Percentiles rank a stretch among this genome's conserved stretches.
Conservation (phyloP, 139 green algal genomes). For the Coelastrella sp. region DNA sequence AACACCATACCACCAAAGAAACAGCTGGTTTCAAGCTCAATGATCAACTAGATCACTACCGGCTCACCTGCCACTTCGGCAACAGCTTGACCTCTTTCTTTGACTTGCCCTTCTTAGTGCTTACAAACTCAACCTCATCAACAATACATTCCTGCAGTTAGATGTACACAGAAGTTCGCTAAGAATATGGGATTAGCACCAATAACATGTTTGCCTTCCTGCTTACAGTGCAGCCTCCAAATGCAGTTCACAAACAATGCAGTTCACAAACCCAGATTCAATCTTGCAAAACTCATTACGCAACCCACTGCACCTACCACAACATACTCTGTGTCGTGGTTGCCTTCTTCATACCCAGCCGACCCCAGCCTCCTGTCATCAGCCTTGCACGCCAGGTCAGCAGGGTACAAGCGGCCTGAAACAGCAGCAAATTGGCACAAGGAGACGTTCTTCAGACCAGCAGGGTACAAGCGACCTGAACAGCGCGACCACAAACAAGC, state of each 20-base stretch:
- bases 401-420: neutral
- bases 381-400: neutral
- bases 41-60: neutral
- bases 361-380: neutral
- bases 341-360: neutral
- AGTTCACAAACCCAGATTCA: neutral
- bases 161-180: neutral
- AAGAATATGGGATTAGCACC: neutral
- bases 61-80: slow-evolving; percentile 24
- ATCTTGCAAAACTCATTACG: neutral
- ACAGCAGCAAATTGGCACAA: neutral
- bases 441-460: too few relatives aligned
- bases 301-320: neutral
- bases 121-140: neutral
- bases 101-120: neutral
- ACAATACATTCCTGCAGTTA: neutral
- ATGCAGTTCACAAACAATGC: neutral
- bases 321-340: neutral
- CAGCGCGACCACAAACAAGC: too few relatives aligned
- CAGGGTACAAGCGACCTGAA: too few relatives aligned
- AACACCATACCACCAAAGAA: too few relatives aligned
- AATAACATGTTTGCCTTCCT: neutral
- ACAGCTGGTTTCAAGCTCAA: too few relatives aligned
- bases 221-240: neutral
- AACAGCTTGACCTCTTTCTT: slow-evolving; percentile 19